Evolutionary conservation across 331 rosid genomes (phyloP).

Genomic region (Rosa hybrid): DNA sequence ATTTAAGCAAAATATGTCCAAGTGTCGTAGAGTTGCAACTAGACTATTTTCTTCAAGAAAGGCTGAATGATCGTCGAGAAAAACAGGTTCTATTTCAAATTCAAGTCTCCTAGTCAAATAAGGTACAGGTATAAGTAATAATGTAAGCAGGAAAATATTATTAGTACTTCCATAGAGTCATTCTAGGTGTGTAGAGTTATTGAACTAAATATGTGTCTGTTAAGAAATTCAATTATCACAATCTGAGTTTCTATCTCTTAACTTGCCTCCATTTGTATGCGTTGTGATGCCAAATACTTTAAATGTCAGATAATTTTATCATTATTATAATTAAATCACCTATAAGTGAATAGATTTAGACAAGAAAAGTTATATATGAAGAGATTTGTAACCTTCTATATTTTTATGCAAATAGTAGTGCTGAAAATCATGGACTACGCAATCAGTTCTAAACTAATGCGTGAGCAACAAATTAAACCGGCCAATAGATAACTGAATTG

Average conservation of each 20-base stretch:
- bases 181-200: background rate
- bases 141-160: background rate
- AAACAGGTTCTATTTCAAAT: background rate
- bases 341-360: background rate
- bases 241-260: background rate
- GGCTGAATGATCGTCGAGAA: background rate
- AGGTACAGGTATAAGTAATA: background rate
- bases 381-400: background rate
- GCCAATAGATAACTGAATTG: background rate
- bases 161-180: background rate
- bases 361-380: background rate
- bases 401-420: background rate
- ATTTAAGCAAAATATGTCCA: background rate
- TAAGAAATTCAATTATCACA: background rate
- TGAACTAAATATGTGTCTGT: background rate
- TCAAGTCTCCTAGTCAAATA: background rate
- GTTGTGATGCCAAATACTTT: background rate
- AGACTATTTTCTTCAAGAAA: background rate
- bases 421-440: background rate
- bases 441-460: background rate
- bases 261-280: background rate
- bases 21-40: background rate
- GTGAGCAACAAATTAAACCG: background rate
- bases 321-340: background rate
- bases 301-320: background rate